Evolutionary conservation across 371 early-diverging fungal genomes (phyloP), one percentile per base, ranked within the genome.

Genomic region (Circinella minor): DNA sequence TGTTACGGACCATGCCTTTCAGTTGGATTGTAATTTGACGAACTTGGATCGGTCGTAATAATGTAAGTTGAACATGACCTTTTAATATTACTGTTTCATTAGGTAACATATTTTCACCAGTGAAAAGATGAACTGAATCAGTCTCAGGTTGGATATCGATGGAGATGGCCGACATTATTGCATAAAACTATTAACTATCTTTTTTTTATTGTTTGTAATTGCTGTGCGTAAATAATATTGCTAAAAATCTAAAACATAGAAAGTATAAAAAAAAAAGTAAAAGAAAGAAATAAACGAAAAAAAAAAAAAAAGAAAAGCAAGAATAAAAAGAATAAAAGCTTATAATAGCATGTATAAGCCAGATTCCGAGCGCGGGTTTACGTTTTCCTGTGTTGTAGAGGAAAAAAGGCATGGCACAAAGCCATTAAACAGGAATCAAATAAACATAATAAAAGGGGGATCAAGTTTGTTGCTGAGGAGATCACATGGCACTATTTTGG

Each of bases 1-100:
- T 51, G 61, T 71, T 71, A 9, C 74, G 68, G 0, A 81, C 66
- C 4, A 34, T 61, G 14, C 81, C 81, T 48, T 74, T 61, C 49
- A 81, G 70, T 43, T 72, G 65, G 36, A 81, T 66, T 5, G 63
- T 69, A 18, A 81, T 67, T 38, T 77, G 74, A 2, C 73, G 67
- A 18, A 79, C 64, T 7, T 74, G 65, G 4, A 81, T 55, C 3
- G 77, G 77, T 4, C 76, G 70, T 36, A 46, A 36, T 2, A 74
- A 5, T 3, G 43, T 69, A 20, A 81, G 43, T 55, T 77, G 71
- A n/a, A 81, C 71, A 36, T 57, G 66, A 11, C 81, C 81, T 34
- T 66, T 65, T 0, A 81, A 38, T 4, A 55, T 36, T 61, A 69
- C 73, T 5, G 68, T n/a, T 55, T 72, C 72, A 46, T 72, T 77